These are phyloP conservation scores for Aspergillus carbonarius DNA, from an alignment of 2,329 filamentous ascomycete genomes.

Conservation along the genomic window DNA sequence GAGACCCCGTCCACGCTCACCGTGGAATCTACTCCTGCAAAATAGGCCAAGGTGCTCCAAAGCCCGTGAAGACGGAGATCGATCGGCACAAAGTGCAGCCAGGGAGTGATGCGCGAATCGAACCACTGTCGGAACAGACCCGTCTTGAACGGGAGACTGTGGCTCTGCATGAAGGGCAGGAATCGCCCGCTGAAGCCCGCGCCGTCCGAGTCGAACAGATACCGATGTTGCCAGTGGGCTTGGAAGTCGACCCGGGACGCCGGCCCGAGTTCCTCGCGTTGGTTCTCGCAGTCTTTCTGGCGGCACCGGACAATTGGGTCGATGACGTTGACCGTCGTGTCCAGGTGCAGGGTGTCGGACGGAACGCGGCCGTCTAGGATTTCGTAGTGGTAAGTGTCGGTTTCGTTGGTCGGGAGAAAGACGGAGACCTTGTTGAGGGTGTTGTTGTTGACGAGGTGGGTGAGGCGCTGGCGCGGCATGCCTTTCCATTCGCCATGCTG, in stretches of 20 bases:
- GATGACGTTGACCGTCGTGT: constrained; percentile 60
- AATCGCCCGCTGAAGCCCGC: constrained; percentile 65
- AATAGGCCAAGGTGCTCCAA: constrained; percentile 73
- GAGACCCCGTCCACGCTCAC: constrained; percentile 25
- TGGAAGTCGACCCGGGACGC: constrained; percentile 52
- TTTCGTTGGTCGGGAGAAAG: constrained; percentile 51
- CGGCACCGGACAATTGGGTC: constrained; percentile 58
- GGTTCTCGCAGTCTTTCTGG: constrained; percentile 50
- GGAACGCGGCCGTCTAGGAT: constrained; percentile 45
- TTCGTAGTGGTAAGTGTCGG: constrained; percentile 56
- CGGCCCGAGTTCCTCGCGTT: constrained; percentile 54
- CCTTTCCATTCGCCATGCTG: constrained; percentile 60
- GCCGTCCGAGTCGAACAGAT: constrained; percentile 70
- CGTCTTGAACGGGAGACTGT: constrained; percentile 66
- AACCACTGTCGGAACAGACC: constrained; percentile 78
- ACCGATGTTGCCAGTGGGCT: constrained; percentile 64
- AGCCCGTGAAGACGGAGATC: constrained; percentile 71
- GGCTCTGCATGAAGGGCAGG: constrained; percentile 64
- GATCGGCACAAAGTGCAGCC: constrained; percentile 78
- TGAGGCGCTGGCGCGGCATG: constrained; percentile 68
- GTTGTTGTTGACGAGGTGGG: constrained; percentile 66
- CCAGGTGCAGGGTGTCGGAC: constrained; percentile 51
- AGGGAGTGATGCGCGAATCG: constrained; percentile 69
- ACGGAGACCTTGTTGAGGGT: constrained; percentile 53
- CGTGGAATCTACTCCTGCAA: constrained; percentile 53